These are phyloP conservation scores for Psidium guajava DNA, from an alignment of 345 rosid genomes.

Conservation along the genomic window DNA sequence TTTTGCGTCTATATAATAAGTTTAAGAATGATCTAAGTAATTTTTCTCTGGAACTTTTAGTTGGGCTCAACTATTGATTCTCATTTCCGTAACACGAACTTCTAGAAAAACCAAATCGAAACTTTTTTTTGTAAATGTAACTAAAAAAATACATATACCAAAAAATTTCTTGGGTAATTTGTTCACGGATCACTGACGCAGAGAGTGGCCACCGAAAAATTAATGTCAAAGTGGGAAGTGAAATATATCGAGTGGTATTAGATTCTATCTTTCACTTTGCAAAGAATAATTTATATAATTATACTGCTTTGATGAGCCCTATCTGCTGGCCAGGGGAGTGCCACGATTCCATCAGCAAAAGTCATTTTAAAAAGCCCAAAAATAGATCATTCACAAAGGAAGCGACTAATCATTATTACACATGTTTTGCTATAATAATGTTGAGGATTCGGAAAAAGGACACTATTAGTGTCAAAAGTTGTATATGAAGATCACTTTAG, in stretches of 20 bases:
- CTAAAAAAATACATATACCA: not conserved
- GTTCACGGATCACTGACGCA: not conserved
- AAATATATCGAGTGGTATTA: not conserved
- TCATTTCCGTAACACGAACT: not conserved
- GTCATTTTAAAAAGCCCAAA: not conserved
- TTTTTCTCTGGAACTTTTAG: not conserved
- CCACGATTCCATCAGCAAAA: not conserved
- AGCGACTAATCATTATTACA: not conserved
- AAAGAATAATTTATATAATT: not conserved
- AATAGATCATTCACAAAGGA: not conserved
- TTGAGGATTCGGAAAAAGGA: no score
- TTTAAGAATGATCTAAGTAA: not conserved
- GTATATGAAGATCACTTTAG: no score
- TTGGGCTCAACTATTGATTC: not conserved
- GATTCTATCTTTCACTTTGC: not conserved
- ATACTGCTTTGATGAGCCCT: not conserved
- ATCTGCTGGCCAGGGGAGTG: not conserved
- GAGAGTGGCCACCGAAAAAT: not conserved
- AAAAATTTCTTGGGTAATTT: not conserved
- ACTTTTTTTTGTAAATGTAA: not conserved
- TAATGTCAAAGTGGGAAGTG: not conserved
- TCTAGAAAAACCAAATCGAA: not conserved
- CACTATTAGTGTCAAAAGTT: no score
- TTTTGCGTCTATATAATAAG: not conserved
- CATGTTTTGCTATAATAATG: not conserved